Base-by-base conservation (phyloP, 805 yeast species). In the Ogataea ramenticola region DNA sequence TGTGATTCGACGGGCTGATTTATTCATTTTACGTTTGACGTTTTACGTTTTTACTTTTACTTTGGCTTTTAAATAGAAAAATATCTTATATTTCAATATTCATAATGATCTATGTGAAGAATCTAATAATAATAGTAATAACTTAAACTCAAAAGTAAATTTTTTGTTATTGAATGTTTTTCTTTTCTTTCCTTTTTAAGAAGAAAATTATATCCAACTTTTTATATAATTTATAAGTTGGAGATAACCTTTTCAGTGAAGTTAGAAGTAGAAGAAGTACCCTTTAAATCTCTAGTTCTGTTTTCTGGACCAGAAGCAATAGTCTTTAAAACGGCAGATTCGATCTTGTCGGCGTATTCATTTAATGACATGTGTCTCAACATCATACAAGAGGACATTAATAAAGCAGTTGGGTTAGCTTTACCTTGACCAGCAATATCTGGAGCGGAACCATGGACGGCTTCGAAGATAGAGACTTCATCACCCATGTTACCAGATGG, bases 401-500 rank as follows among this genome's bases (percentile, higher is more conserved):
- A 76, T 64, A 93, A 72, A 46, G 99, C 99, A 49, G 99, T 93
- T 73, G 99, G 99, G 81, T 93, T 93, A 53, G 99, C 99, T 66
- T 87, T 80, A 65, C 96, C 95, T 78, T 93, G 88, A 64, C 99
- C 99, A 50, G 98, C 98, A 62, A 93, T 93, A 68, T 93, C 99
- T 58, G 99, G 99, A 51, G 99, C 99, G 46, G 98, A 90, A 68
- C 99, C 99, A 70, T 93, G 99, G 62, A 93, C 99, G 53, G 99
- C 99, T 80, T 93, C 99, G 68, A 93, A 93, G 66, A 93, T 91
- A 45, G 97, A 88, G 51, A 91, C 96, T 67, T 86, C 83, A 77
- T 88, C 87, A 75, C 99, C 99, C 90, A 93, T 93, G 81, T 93
- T 93, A 68, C 96, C 99, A 48, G 96, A 88, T 55, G 99, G 99